A percentile compares a stretch with the other conserved stretches of the same genome.
Conservation (phyloP, 441 rosid species). For the Francoa sonchifolia region DNA sequence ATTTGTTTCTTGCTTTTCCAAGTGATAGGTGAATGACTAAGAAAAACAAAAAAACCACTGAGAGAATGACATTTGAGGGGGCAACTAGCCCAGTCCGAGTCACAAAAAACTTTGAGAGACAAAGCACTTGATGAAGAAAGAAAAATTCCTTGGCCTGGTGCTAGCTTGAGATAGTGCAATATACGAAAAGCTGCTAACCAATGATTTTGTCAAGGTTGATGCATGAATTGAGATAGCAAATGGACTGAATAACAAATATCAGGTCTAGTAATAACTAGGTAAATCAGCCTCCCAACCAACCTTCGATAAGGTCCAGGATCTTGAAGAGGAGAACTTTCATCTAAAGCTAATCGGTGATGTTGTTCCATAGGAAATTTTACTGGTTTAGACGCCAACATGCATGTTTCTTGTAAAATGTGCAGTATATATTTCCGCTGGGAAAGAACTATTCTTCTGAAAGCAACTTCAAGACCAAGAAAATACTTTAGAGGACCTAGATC, state of each 20-base stretch:
- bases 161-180: not conserved
- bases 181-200: not conserved
- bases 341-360: not conserved
- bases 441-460: not conserved
- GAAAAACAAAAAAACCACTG: not conserved
- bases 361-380: not conserved
- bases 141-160: not conserved
- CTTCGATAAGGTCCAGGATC: not conserved
- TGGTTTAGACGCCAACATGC: not conserved
- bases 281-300: not conserved
- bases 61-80: not conserved
- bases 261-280: not conserved
- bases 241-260: not conserved
- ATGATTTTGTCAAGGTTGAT: not conserved
- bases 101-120: not conserved
- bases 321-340: not conserved
- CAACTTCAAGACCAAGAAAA: conserved; percentile 5
- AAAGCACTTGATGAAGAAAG: not conserved
- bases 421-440: not conserved
- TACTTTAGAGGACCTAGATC: conserved; percentile 3
- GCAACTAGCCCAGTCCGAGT: not conserved
- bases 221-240: conserved; percentile 2
- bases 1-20: not conserved
- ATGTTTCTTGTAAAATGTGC: not conserved
- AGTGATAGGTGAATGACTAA: not conserved